phyloP scores from a whole-genome alignment of 805 yeast genomes.

The Lipomyces yamadae region DNA sequence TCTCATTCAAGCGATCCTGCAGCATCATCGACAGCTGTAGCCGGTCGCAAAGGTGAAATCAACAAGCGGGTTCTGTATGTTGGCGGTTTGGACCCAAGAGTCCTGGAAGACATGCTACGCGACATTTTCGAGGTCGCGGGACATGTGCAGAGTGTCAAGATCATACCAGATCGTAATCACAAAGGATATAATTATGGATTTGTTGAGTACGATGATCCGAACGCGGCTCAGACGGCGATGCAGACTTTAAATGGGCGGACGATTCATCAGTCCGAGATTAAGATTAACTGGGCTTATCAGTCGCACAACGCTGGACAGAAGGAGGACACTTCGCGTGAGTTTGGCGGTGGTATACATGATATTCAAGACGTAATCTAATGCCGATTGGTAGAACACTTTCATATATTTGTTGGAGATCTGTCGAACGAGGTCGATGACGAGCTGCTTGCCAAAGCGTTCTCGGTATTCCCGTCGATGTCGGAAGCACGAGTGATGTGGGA shows the following conservation, averaged over 20 bases:
- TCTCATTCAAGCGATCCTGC: background rate
- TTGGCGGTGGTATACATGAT: background rate
- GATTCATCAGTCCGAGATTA: conserved; percentile 60
- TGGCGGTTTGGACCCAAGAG: conserved; percentile 69
- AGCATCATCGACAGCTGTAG: background rate
- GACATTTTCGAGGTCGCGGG: conserved; percentile 69
- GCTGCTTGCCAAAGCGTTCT: conserved; percentile 60
- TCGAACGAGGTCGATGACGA: conserved; percentile 84
- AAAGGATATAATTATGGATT: conserved; percentile 80
- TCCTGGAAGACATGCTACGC: conserved; percentile 64
- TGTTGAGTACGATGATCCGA: conserved; percentile 67
- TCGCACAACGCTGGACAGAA: conserved; percentile 59
- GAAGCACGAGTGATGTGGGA: conserved; percentile 98
- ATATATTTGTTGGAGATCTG: conserved; percentile 85
- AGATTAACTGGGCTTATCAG: conserved; percentile 83
- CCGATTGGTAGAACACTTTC: conserved; percentile 54
- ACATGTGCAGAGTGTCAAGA: conserved; percentile 65
- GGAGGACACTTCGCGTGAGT: conserved; percentile 28
- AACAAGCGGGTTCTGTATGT: conserved; percentile 70
- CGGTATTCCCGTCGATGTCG: conserved; percentile 60
- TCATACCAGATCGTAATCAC: conserved; percentile 72
- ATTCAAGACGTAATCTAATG: background rate
- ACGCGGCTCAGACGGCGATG: conserved; percentile 66
- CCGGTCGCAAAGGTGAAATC: conserved; percentile 51
- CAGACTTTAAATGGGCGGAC: conserved; percentile 61